These are phyloP conservation scores for Triticum aestivum DNA, from an alignment of 176 grass and related monocot genomes.

Conservation along the genomic window DNA sequence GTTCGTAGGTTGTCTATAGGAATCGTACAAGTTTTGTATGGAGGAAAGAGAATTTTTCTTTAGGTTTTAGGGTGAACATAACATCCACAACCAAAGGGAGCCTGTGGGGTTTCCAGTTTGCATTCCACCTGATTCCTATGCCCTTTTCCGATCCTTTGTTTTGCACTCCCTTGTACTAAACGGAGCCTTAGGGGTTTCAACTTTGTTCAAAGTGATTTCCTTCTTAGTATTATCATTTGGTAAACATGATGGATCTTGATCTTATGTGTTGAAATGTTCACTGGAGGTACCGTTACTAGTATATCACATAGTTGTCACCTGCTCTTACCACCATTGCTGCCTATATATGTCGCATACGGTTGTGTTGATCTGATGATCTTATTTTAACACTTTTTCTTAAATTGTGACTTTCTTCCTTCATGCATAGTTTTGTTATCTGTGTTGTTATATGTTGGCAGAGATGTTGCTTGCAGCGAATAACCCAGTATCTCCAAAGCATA, in stretches of 20 bases:
- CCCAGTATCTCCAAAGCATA: conserved; percentile 72
- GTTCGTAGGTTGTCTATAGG: no score
- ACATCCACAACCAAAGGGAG: no score
- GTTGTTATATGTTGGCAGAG: conserved; percentile 39
- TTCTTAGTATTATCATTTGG: no score
- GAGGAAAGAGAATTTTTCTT: no score
- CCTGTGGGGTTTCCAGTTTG: no score
- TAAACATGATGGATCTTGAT: not conserved
- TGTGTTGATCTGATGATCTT: not conserved
- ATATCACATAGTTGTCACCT: not conserved
- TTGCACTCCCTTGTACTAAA: no score
- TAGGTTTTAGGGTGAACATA: no score
- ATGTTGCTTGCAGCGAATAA: conserved; percentile 73
- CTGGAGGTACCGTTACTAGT: not conserved
- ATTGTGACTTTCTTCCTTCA: not conserved
- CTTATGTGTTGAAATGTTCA: not conserved
- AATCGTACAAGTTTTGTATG: no score
- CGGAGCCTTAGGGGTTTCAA: no score
- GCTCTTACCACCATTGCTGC: not conserved
- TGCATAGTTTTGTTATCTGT: not conserved
- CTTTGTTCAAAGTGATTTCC: no score
- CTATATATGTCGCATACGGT: not conserved
- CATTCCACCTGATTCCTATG: no score
- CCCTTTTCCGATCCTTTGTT: no score
- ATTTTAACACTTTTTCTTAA: not conserved